These are phyloP conservation scores for Epichloe brachyelytri DNA, from an alignment of 2,329 filamentous ascomycete genomes.

Conservation along the genomic window DNA sequence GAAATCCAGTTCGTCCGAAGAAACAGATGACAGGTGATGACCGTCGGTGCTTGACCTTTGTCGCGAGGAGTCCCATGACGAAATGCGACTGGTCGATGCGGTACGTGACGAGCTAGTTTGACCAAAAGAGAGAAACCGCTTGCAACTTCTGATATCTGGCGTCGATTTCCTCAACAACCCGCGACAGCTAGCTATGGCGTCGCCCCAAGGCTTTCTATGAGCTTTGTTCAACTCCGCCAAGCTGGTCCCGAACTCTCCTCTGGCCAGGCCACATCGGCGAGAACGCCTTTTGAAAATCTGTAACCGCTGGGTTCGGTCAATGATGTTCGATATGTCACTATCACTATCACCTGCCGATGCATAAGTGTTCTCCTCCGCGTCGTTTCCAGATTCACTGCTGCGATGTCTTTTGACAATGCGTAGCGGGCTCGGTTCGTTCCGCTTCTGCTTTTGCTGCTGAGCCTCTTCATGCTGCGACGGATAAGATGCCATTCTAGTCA, in stretches of 20 bases:
- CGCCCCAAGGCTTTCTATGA: slow-evolving; percentile 7
- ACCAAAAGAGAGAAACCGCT: slow-evolving; percentile 2
- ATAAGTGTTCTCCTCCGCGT: background rate
- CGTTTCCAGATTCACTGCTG: background rate
- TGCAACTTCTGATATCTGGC: slow-evolving; percentile 3
- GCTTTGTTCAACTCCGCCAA: slow-evolving; percentile 5
- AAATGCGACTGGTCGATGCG: slow-evolving; percentile 1
- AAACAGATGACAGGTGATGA: slow-evolving; percentile 1
- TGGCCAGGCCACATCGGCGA: background rate
- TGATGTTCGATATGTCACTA: background rate
- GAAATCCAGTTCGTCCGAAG: background rate
- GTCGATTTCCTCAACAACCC: slow-evolving; percentile 7
- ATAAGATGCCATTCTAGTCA: slow-evolving; percentile 22
- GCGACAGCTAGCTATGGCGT: slow-evolving; percentile 8
- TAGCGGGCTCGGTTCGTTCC: slow-evolving; percentile 30
- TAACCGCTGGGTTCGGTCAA: slow-evolving; percentile 2
- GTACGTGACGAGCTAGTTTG: slow-evolving; percentile 1
- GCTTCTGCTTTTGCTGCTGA: background rate
- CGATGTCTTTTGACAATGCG: slow-evolving; percentile 32
- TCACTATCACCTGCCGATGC: background rate
- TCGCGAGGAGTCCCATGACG: slow-evolving; percentile 1
- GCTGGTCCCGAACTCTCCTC: slow-evolving; percentile 4
- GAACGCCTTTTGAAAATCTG: slow-evolving; percentile 7
- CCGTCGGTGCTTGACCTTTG: background rate
- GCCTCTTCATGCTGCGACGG: background rate